These are phyloP conservation scores for Xylaria sp. DNA, from an alignment of 2,329 filamentous ascomycete species.

Conservation along the genomic window DNA sequence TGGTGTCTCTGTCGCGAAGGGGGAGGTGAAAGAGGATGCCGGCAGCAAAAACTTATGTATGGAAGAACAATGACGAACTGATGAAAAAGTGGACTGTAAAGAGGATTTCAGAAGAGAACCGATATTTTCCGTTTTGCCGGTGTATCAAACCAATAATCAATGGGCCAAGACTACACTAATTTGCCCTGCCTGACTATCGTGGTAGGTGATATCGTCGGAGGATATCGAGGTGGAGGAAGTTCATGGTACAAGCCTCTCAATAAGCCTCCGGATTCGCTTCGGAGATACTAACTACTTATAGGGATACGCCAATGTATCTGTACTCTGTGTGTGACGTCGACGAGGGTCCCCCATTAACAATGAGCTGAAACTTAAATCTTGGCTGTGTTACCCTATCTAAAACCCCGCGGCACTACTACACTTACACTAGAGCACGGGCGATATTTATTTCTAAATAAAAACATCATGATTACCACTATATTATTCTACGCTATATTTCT, in stretches of 20 bases:
- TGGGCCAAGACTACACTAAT: constrained; percentile 5
- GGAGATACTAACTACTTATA: not conserved
- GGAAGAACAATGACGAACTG: not conserved
- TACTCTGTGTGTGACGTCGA: constrained; percentile 1
- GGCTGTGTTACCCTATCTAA: constrained; percentile 1
- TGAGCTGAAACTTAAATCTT: not conserved
- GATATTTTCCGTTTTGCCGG: constrained; percentile 5
- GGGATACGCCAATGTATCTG: not conserved
- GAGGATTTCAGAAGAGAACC: not conserved
- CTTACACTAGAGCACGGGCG: not conserved
- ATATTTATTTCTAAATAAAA: not conserved
- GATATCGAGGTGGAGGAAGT: constrained; percentile 8
- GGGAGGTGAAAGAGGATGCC: not conserved
- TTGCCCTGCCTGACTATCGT: constrained; percentile 9
- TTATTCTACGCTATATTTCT: too few species aligned
- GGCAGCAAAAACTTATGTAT: not conserved
- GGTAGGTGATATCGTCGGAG: constrained; percentile 20
- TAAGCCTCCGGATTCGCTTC: constrained; percentile 10
- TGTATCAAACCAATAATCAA: not conserved
- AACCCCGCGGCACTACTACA: not conserved
- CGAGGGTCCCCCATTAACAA: not conserved
- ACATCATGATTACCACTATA: not conserved
- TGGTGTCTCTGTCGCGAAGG: not conserved
- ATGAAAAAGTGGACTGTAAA: not conserved
- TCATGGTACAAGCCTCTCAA: constrained; percentile 1